Base-by-base conservation (phyloP, 176 grass and related monocot species). In the Ensete glaucum region DNA sequence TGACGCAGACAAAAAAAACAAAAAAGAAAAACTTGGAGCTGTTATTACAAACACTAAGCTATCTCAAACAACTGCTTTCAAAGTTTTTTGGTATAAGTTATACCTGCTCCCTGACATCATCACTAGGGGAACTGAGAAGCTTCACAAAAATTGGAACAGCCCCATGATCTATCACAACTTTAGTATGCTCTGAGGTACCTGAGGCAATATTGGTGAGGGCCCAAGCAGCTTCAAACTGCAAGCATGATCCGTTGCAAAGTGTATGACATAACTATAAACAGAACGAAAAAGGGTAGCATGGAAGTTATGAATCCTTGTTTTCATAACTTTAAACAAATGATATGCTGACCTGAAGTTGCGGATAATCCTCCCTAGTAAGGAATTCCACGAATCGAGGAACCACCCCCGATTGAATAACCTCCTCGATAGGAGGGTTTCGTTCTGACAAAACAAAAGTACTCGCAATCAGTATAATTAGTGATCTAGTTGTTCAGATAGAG, bases 71-170 rank as follows among this genome's bases (percentile, higher is more conserved):
- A 14, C 48, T 43, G 0, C 67, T 79, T 62, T 13, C 67, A 43
- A 43, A 43, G 34, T 43, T 43, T 43, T 43, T 43, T 65, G 56
- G 20, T 77, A 53, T 9, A 62, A 53, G 53, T 65, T 81, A 80
- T 87, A 96, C 92, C 92, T 96, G 92, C 81, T 96, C 92, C 49
- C 92, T 89, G 64, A 96, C 92, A 74, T 96, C 92, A 69, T 96
- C 92, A 78, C 89, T 92, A 51, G 82, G 81, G 17, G 92, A 92
- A 12, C 55, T 73, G 62, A 96, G 92, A 85, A 96, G 92, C 81
- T 96, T 84, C 56, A 96, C 92, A 75, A 96, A 96, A 81, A 96
- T 84, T 53, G 92, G 89, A 75, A 96, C 92, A 65, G 92, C 92
- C 1, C 92, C 92, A 83, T 96, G 92, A 81, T 96, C 92, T 65